Conservation (phyloP, 192 early-diverging fungal genomes). For the Haplosporangium gracile region DNA sequence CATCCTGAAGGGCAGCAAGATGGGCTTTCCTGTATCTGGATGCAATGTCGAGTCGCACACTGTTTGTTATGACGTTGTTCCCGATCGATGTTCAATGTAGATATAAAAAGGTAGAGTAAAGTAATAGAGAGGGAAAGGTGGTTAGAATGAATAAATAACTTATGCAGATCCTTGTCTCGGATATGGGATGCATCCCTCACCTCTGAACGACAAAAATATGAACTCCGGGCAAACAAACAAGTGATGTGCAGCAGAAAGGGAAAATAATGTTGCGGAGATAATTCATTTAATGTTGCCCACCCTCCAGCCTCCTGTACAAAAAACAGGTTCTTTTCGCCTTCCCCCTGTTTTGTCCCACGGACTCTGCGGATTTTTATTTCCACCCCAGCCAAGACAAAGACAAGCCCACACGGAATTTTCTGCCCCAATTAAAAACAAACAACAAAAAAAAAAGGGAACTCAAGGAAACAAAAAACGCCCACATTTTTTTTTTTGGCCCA, state of each 20-base stretch:
- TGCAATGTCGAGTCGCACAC: conserved; percentile 85
- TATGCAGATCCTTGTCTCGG: not conserved
- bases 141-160: not conserved
- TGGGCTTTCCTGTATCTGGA: conserved; percentile 83
- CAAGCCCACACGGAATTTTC: conserved; percentile 9
- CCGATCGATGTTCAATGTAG: not conserved
- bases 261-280: conserved; percentile 5
- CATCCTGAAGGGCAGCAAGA: conserved; percentile 88
- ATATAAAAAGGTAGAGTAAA: not conserved
- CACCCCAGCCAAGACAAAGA: not conserved
- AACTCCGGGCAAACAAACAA: not conserved
- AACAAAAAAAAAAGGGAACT: not conserved
- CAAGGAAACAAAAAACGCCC: not conserved
- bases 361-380: not conserved
- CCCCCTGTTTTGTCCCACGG: conserved; percentile 9
- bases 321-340: not conserved
- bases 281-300: not conserved
- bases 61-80: conserved; percentile 2
- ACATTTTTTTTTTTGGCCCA: not conserved
- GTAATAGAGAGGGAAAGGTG: too few relatives aligned
- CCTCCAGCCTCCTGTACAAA: not conserved
- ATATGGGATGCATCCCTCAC: not conserved
- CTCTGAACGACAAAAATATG: not conserved
- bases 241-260: not conserved
- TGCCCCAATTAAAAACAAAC: conserved; percentile 11